Evolutionary conservation across 2,329 filamentous ascomycete species (phyloP).

Genomic region (Fusarium dlaminii): DNA sequence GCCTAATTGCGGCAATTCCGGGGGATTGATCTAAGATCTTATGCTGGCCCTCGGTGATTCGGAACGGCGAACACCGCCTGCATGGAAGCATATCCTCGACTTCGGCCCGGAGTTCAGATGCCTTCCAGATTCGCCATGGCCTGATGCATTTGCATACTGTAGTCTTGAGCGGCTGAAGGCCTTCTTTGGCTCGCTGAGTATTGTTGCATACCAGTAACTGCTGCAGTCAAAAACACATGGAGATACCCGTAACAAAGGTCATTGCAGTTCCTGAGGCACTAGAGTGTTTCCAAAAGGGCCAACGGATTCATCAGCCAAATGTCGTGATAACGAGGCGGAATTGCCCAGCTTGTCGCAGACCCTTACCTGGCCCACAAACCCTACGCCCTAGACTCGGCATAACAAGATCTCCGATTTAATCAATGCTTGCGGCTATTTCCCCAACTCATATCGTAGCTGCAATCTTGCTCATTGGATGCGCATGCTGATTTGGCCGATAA

Average conservation of each 20-base stretch:
- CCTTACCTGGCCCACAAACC: slow-evolving; percentile 11
- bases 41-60: slow-evolving; percentile 45
- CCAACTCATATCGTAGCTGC: neutral
- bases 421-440: slow-evolving; percentile 14
- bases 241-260: neutral
- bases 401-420: slow-evolving; percentile 18
- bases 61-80: slow-evolving; percentile 44
- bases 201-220: neutral
- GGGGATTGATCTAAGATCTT: slow-evolving; percentile 49
- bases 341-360: slow-evolving; percentile 13
- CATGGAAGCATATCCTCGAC: slow-evolving; percentile 21
- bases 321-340: slow-evolving; percentile 5
- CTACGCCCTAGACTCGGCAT: slow-evolving; percentile 21
- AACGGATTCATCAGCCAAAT: neutral
- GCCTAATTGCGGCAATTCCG: slow-evolving; percentile 44
- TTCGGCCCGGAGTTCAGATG: slow-evolving; percentile 32
- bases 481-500: slow-evolving; percentile 11
- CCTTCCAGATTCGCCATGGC: slow-evolving; percentile 22
- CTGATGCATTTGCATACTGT: slow-evolving; percentile 1
- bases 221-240: neutral
- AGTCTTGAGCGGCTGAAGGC: neutral
- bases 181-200: neutral
- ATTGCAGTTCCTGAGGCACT: slow-evolving; percentile 14
- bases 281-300: slow-evolving; percentile 11
- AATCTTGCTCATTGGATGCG: slow-evolving; percentile 4